Evolutionary conservation across 148 eudicot genomes (phyloP).

Genomic region (Selenicereus undatus): DNA sequence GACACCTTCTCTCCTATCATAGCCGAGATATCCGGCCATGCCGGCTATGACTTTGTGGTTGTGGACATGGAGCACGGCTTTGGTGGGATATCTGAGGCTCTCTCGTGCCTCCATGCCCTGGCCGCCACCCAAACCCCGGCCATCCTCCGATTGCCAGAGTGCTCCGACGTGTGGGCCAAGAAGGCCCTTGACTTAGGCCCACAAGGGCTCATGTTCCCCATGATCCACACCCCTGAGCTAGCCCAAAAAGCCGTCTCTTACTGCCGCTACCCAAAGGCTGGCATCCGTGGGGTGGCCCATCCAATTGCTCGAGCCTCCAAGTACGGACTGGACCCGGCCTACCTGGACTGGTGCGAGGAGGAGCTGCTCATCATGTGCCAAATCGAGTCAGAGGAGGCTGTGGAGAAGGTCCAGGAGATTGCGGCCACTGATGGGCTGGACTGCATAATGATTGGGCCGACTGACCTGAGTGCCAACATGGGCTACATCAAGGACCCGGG

Average conservation of each 20-base stretch:
- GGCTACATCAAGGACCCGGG: conserved; percentile 74
- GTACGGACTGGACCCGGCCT: conserved; percentile 53
- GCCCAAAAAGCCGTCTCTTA: conserved; percentile 62
- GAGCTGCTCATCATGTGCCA: conserved; percentile 79
- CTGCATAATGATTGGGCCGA: conserved; percentile 65
- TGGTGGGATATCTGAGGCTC: conserved; percentile 59
- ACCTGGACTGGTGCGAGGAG: conserved; percentile 53
- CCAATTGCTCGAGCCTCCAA: conserved; percentile 58
- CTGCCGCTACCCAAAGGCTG: conserved; percentile 57
- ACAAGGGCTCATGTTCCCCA: conserved; percentile 78
- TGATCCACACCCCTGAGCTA: conserved; percentile 45
- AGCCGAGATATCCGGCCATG: conserved; percentile 65
- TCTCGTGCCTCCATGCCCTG: conserved; percentile 63
- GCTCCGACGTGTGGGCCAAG: conserved; percentile 62
- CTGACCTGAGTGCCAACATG: conserved; percentile 74
- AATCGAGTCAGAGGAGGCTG: conserved; percentile 61
- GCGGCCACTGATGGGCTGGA: conserved; percentile 73
- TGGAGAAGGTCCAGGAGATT: conserved; percentile 51
- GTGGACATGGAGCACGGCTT: conserved; percentile 85
- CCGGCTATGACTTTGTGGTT: conserved; percentile 72
- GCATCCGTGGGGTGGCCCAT: conserved; percentile 73
- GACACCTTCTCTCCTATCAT: conserved; percentile 59
- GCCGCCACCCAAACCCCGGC: conserved; percentile 55
- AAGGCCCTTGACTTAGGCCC: conserved; percentile 83
- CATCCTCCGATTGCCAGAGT: conserved; percentile 61